A percentile compares a stretch with the other conserved stretches of the same genome.
Conservation (phyloP, 352 stramenopile genomes). For the Pythium scleroteichum region DNA sequence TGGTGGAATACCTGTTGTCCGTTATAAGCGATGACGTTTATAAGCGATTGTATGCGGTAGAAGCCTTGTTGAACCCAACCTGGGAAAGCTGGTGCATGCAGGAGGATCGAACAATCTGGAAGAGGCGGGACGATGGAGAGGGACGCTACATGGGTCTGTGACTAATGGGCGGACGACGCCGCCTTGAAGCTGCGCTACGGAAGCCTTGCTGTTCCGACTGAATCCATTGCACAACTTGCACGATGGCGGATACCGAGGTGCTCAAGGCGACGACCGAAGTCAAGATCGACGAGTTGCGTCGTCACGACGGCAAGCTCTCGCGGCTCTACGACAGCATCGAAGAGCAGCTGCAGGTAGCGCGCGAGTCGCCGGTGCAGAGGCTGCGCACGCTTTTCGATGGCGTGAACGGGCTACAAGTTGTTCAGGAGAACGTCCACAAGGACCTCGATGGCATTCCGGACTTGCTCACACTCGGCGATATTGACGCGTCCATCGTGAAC, state of each 20-base stretch:
- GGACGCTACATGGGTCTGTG: too few relatives aligned
- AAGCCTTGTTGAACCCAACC: too few relatives aligned
- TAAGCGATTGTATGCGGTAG: too few relatives aligned
- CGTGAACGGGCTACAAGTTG: conserved; percentile 46
- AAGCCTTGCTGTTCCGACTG: too few relatives aligned
- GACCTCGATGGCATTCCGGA: conserved; percentile 32
- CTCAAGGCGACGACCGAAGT: conserved; percentile 48
- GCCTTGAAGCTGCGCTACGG: too few relatives aligned
- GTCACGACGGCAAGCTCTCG: conserved; percentile 45
- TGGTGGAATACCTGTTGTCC: too few relatives aligned
- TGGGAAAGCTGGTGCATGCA: too few relatives aligned
- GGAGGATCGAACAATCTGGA: too few relatives aligned
- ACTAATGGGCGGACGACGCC: too few relatives aligned
- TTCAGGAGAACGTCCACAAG: conserved; percentile 43
- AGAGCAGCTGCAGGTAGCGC: conserved; percentile 6
- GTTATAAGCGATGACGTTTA: too few relatives aligned
- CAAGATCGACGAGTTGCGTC: conserved; percentile 49
- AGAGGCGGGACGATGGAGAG: too few relatives aligned
- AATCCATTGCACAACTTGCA: neutral
- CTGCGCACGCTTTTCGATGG: conserved; percentile 39
- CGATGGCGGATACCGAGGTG: conserved; percentile 29
- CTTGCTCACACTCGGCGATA: conserved; percentile 38
- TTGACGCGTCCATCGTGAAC: conserved; percentile 35
- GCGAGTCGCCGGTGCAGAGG: conserved; percentile 6
- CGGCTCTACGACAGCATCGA: conserved; percentile 39